phyloP scores from a whole-genome alignment of 1,284 basidiomycete genomes.

The Cutaneotrichosporon sp. region DNA sequence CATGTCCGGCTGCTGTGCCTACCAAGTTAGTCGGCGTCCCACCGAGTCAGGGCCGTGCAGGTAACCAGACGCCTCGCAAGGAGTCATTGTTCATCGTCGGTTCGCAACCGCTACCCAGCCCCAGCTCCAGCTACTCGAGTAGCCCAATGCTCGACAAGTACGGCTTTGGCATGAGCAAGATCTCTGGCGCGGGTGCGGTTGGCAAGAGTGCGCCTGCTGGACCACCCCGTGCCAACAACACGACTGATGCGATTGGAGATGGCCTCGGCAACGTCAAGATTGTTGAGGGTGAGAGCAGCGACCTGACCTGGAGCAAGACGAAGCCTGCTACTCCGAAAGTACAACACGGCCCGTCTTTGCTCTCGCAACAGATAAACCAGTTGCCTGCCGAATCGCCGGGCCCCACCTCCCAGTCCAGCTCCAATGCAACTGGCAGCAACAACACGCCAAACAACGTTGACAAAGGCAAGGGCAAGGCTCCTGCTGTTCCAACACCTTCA shows the following conservation, averaged over 20 bases:
- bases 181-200: conserved; percentile 42
- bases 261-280: conserved; percentile 68
- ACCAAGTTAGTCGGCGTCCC: conserved; percentile 90
- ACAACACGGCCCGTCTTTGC: conserved; percentile 67
- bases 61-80: conserved; percentile 90
- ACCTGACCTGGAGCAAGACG: conserved; percentile 61
- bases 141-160: conserved; percentile 84
- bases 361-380: conserved; percentile 71
- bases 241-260: conserved; percentile 57
- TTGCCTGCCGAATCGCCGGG: not conserved
- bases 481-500: conserved; percentile 4
- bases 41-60: conserved; percentile 90
- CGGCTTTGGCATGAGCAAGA: conserved; percentile 84
- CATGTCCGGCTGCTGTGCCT: conserved; percentile 60
- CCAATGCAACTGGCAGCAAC: not conserved
- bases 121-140: conserved; percentile 68
- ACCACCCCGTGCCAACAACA: not conserved
- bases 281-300: conserved; percentile 55
- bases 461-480: conserved; percentile 13
- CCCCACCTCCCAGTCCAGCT: not conserved
- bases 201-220: conserved; percentile 31
- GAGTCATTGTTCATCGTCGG: conserved; percentile 89
- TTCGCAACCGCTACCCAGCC: conserved; percentile 84
- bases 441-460: not conserved
- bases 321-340: conserved; percentile 45